Evolutionary conservation across 2,329 filamentous ascomycete genomes (phyloP).

Genomic region (Rutstroemia sydowiana): DNA sequence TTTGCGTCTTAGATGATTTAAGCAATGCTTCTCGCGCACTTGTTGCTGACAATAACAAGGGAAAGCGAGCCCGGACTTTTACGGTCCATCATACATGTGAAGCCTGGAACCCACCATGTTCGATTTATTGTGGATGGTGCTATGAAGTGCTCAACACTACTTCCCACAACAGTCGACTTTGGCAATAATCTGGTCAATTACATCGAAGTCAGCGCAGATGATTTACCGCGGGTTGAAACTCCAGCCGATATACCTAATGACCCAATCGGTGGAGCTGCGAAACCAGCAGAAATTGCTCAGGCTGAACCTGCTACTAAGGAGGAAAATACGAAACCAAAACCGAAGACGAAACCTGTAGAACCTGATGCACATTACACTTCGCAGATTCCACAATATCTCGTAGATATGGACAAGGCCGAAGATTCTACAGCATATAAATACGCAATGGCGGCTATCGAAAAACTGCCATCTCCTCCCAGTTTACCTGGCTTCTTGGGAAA

Average conservation of each 20-base stretch:
- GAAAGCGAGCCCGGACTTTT: constrained; percentile 51
- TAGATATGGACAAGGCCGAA: constrained; percentile 80
- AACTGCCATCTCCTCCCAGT: constrained; percentile 74
- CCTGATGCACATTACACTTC: constrained; percentile 57
- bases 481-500: constrained; percentile 88
- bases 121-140: constrained; percentile 93
- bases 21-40: neutral
- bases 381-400: constrained; percentile 74
- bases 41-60: constrained; percentile 23
- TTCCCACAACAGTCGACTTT: constrained; percentile 94
- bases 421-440: constrained; percentile 68
- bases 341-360: constrained; percentile 47
- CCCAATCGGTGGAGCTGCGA: constrained; percentile 12
- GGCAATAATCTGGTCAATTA: constrained; percentile 98
- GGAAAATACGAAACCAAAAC: constrained; percentile 30
- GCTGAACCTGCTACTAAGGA: constrained; percentile 30
- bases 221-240: constrained; percentile 40
- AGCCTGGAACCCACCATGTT: constrained; percentile 91
- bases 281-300: constrained; percentile 8
- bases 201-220: constrained; percentile 81
- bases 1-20: neutral
- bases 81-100: constrained; percentile 71
- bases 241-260: constrained; percentile 14
- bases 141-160: constrained; percentile 79
- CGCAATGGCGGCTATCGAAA: constrained; percentile 67